Percentiles rank a stretch among this genome's conserved stretches.
Conservation (phyloP, 129 eudicot genomes). For the Centrapalus pauciflorus region DNA sequence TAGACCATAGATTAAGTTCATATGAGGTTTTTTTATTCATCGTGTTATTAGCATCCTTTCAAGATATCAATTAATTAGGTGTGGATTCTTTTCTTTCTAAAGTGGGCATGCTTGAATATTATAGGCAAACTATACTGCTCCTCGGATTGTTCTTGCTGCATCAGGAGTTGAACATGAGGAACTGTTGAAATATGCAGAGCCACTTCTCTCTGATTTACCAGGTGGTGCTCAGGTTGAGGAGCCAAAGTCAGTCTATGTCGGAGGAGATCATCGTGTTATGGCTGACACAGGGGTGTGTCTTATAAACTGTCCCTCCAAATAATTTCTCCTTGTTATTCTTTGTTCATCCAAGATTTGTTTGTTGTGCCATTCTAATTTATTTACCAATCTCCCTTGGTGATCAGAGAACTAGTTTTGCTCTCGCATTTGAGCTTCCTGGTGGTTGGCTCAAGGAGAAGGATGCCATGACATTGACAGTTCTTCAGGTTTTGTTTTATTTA, state of each 20-base stretch:
- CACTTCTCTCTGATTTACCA: constrained; percentile 81
- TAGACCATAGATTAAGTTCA: neutral
- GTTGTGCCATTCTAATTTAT: neutral
- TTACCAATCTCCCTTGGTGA: constrained; percentile 4
- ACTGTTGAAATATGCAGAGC: constrained; percentile 69
- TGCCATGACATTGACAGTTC: constrained; percentile 69
- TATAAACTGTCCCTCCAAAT: neutral
- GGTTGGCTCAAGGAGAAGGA: constrained; percentile 79
- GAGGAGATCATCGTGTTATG: constrained; percentile 82
- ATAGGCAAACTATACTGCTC: constrained; percentile 79
- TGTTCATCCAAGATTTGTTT: neutral
- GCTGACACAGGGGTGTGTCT: constrained; percentile 70
- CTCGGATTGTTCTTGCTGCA: constrained; percentile 89
- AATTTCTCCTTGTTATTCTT: neutral
- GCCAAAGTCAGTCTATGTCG: constrained; percentile 65
- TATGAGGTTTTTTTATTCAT: neutral
- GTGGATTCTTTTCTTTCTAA: neutral
- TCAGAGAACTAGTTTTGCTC: constrained; percentile 79
- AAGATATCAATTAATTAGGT: neutral
- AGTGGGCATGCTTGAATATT: constrained; percentile 16
- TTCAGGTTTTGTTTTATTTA: constrained; percentile 45
- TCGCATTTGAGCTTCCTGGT: constrained; percentile 88
- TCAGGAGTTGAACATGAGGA: constrained; percentile 92
- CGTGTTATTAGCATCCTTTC: neutral
- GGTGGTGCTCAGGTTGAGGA: constrained; percentile 39